These are phyloP conservation scores for Rhodotorula babjevae DNA, from an alignment of 768 basidiomycete genomes.

Conservation along the genomic window DNA sequence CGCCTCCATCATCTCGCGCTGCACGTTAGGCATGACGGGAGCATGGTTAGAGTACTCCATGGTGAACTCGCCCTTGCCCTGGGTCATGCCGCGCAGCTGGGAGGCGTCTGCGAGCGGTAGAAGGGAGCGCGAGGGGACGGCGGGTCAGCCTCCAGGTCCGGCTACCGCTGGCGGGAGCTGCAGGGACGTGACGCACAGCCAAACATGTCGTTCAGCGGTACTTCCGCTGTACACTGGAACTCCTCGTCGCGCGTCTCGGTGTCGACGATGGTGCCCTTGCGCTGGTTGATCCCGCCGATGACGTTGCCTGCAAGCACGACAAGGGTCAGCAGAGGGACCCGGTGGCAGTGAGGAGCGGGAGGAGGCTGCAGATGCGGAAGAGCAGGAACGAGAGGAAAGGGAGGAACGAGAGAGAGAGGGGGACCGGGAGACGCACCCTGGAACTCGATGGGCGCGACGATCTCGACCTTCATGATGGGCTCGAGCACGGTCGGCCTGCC, in stretches of 20 bases:
- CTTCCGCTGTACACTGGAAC: slow-evolving; percentile 83
- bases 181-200: slow-evolving; percentile 30
- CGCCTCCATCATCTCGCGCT: slow-evolving; percentile 78
- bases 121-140: not conserved
- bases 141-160: not conserved
- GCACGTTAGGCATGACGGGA: slow-evolving; percentile 77
- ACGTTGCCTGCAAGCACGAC: slow-evolving; percentile 58
- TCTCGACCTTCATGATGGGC: slow-evolving; percentile 98
- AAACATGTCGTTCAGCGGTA: slow-evolving; percentile 97
- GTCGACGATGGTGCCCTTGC: slow-evolving; percentile 88
- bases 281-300: slow-evolving; percentile 86
- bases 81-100: slow-evolving; percentile 56
- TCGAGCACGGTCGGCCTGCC: slow-evolving; percentile 80
- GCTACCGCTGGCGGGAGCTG: no score
- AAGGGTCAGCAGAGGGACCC: not conserved
- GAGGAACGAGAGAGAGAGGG: not conserved
- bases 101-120: not conserved
- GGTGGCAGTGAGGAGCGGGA: not conserved
- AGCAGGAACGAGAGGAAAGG: not conserved
- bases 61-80: slow-evolving; percentile 68
- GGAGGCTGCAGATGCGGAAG: no score
- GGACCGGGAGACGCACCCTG: slow-evolving; percentile 52
- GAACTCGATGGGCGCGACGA: slow-evolving; percentile 92
- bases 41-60: slow-evolving; percentile 61
- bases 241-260: slow-evolving; percentile 96